These are phyloP conservation scores for Verticillium nubilum DNA, from an alignment of 2,329 filamentous ascomycete genomes.

Conservation along the genomic window DNA sequence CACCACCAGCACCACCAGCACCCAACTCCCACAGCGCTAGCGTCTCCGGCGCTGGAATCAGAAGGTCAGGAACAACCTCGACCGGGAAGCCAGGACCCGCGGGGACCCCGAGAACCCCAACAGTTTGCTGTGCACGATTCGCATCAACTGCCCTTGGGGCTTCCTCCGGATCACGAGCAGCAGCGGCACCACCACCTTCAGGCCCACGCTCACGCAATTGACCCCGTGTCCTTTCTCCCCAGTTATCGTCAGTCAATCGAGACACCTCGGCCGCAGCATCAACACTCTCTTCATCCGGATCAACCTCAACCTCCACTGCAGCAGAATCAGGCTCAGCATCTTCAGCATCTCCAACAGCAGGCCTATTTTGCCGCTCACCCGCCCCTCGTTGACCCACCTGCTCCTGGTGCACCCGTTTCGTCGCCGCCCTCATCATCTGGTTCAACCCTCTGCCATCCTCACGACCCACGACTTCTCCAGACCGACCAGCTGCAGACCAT, in stretches of 20 bases:
- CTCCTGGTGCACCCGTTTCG: not conserved
- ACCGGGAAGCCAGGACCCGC: not conserved
- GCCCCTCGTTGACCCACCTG: not conserved
- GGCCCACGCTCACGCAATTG: not conserved
- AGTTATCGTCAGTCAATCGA: not conserved
- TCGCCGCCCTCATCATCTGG: not conserved
- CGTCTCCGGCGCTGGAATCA: not conserved
- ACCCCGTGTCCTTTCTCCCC: not conserved
- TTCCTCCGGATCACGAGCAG: not conserved
- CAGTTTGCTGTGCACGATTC: not conserved
- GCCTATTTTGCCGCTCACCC: not conserved
- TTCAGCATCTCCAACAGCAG: not conserved
- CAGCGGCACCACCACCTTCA: not conserved
- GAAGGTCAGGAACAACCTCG: not conserved
- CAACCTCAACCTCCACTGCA: not conserved
- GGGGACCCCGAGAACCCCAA: not conserved
- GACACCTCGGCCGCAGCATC: not conserved
- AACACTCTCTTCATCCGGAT: not conserved
- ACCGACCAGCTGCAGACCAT: constrained; percentile 5
- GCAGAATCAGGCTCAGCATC: not conserved
- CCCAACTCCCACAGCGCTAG: not conserved
- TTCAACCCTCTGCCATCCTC: constrained; percentile 9
- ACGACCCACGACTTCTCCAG: constrained; percentile 11
- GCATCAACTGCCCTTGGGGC: too few relatives aligned
- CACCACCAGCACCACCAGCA: not conserved